Percentiles rank a stretch among this genome's conserved stretches.
Evolutionary conservation across 257 asterid species (phyloP).

Genomic region (Salvia splendens): DNA sequence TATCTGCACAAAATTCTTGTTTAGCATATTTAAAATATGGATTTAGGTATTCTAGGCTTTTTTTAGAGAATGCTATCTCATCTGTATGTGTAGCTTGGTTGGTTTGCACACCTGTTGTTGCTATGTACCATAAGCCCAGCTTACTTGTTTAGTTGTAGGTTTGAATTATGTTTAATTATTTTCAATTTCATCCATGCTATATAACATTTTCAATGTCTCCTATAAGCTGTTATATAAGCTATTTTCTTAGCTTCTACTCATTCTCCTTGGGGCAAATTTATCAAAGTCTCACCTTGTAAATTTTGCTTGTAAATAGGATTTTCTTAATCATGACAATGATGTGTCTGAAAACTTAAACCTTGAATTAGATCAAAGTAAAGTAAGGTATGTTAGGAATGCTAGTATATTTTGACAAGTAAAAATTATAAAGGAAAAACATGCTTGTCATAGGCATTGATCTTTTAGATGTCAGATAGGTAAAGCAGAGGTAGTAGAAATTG

Average conservation of each 20-base stretch:
- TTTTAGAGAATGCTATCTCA: neutral
- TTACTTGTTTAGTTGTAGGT: neutral
- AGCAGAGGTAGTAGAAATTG: neutral
- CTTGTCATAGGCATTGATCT: neutral
- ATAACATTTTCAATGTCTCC: neutral
- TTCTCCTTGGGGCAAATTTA: no score
- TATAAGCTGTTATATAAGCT: neutral
- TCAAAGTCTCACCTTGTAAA: no score
- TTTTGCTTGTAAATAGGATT: no score
- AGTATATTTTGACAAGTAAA: neutral
- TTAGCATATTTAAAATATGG: neutral
- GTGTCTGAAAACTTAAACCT: conserved; percentile 9
- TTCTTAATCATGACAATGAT: conserved; percentile 14
- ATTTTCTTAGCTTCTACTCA: conserved; percentile 18
- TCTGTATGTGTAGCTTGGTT: conserved; percentile 16
- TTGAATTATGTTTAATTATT: conserved; percentile 11
- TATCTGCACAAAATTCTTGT: conserved; percentile 2
- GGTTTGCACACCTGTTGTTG: conserved; percentile 6
- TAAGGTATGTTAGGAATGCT: conserved; percentile 10
- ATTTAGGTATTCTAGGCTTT: neutral
- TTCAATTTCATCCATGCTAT: neutral
- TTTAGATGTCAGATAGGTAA: neutral
- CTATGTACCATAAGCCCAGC: no score
- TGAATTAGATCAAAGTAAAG: conserved; percentile 6
- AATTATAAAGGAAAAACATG: neutral